Percentiles rank a stretch among this genome's conserved stretches.
phyloP scores from a whole-genome alignment of 805 yeast species.

The Starmerella sp. region DNA sequence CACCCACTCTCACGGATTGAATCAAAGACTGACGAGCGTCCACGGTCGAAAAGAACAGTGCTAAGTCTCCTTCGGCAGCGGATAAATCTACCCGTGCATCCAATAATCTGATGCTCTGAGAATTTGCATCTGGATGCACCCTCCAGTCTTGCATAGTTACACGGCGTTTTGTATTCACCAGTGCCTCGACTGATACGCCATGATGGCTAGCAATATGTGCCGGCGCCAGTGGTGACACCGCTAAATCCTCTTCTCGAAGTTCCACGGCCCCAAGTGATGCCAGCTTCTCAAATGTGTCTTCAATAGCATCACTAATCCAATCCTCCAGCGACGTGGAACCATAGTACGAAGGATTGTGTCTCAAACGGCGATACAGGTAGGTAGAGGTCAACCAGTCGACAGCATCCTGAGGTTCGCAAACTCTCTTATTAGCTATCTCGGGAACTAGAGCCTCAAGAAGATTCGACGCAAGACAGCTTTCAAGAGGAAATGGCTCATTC shows the following conservation, averaged over 20 bases:
- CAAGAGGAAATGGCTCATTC: slow-evolving; percentile 67
- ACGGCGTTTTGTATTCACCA: slow-evolving; percentile 31
- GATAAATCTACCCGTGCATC: slow-evolving; percentile 58
- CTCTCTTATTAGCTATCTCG: slow-evolving; percentile 58
- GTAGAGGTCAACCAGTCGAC: slow-evolving; percentile 84
- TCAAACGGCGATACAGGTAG: slow-evolving; percentile 69
- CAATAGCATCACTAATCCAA: slow-evolving; percentile 73
- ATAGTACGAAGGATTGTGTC: slow-evolving; percentile 77
- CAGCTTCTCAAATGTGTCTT: slow-evolving; percentile 54
- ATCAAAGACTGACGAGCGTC: slow-evolving; percentile 80
- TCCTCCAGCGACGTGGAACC: slow-evolving; percentile 75
- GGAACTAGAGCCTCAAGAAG: slow-evolving; percentile 59
- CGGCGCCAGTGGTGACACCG: slow-evolving; percentile 50
- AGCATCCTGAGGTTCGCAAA: slow-evolving; percentile 67
- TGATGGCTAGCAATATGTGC: slow-evolving; percentile 68
- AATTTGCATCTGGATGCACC: neutral
- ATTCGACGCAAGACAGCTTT: slow-evolving; percentile 51
- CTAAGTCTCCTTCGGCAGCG: neutral
- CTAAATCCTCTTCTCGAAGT: slow-evolving; percentile 31
- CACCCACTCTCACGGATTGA: slow-evolving; percentile 78
- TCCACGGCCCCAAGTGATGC: slow-evolving; percentile 48
- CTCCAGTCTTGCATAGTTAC: neutral
- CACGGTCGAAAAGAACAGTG: slow-evolving; percentile 50
- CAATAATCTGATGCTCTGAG: slow-evolving; percentile 34
- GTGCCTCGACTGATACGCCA: slow-evolving; percentile 39